Base-by-base conservation (phyloP, 2,329 filamentous ascomycete species). In the Alternaria incomplexa region DNA sequence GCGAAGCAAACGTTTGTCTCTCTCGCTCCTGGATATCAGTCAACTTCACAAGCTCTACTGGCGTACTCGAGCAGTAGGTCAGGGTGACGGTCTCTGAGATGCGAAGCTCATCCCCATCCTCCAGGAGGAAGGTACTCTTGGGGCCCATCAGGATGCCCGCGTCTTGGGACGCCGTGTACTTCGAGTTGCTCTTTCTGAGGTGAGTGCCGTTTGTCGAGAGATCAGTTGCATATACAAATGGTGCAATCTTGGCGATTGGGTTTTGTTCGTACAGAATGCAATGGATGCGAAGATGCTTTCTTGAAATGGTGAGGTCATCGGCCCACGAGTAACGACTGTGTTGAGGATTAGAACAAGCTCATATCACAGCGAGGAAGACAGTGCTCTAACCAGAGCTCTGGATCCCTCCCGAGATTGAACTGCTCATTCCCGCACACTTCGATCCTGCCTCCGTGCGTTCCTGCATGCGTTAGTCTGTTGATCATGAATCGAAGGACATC, bases 191-290 rank as follows among this genome's bases (percentile, higher is more conserved):
- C 61, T 78, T 80, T 50, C 66, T 75, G 7, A 84, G 58, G 22
- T 71, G 68, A 7, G 82, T 81, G 7, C 81, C 75, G 61, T 85
- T 85, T 36, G 73, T 74, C 0, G 84, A 86, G 3, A 84, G 52
- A 56, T 84, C 80, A 43, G 82, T 79, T 13, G 78, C 79, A 66
- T 85, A 86, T 3, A 86, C 78, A 58, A 85, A 78, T 6, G 84
- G 83, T 4, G 79, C 71, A 11, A 84, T 77, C 2, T 66, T 63
- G 11, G 75, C 65, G 23, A 72, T 58, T 13, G 72, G 70, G 25
- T 79, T 70, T 58, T 81, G 75, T 32, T 83, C 83, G 61, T 82
- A 85, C 1, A 83, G 57, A 51, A 85, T 78, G 66, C 82, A 83
- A 64, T 83, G 82, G 46, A 85, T 74, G 22, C 77, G 78, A 15